Percentiles rank a stretch among this genome's conserved stretches.
Conservation (phyloP, 768 basidiomycete species). For the Amanita brunnescens region DNA sequence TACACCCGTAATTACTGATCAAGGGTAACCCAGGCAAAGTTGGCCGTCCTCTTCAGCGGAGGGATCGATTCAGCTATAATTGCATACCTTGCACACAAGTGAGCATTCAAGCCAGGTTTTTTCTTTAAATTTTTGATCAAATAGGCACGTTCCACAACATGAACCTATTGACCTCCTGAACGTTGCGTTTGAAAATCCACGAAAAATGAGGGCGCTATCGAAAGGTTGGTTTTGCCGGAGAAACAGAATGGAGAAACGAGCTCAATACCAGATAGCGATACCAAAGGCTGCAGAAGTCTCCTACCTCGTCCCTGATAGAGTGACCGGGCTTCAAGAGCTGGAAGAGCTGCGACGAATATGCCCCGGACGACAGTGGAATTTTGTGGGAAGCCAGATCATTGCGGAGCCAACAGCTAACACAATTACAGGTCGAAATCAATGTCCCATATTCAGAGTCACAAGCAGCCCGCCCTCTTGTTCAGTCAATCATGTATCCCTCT, state of each 20-base stretch:
- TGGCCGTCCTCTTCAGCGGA: conserved; percentile 90
- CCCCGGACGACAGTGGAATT: conserved; percentile 81
- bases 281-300: conserved; percentile 10
- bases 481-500: conserved; percentile 70
- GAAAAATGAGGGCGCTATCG: conserved; percentile 47
- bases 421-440: conserved; percentile 63
- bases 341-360: conserved; percentile 72
- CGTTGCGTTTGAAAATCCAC: conserved; percentile 94
- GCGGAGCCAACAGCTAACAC: background rate
- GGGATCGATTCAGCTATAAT: conserved; percentile 90
- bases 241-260: conserved; percentile 24
- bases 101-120: conserved; percentile 13
- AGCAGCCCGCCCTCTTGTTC: conserved; percentile 42
- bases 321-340: conserved; percentile 70
- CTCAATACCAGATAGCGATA: conserved; percentile 10
- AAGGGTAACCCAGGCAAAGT: conserved; percentile 35
- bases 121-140: background rate
- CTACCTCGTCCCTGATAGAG: conserved; percentile 85
- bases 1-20: conserved; percentile 12
- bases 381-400: conserved; percentile 40
- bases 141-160: conserved; percentile 58
- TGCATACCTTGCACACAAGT: conserved; percentile 75
- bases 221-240: conserved; percentile 37
- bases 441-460: conserved; percentile 77
- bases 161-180: conserved; percentile 92